Evolutionary conservation across 169 alveolate genomes (phyloP).

Genomic region (Eimeria mitis): DNA sequence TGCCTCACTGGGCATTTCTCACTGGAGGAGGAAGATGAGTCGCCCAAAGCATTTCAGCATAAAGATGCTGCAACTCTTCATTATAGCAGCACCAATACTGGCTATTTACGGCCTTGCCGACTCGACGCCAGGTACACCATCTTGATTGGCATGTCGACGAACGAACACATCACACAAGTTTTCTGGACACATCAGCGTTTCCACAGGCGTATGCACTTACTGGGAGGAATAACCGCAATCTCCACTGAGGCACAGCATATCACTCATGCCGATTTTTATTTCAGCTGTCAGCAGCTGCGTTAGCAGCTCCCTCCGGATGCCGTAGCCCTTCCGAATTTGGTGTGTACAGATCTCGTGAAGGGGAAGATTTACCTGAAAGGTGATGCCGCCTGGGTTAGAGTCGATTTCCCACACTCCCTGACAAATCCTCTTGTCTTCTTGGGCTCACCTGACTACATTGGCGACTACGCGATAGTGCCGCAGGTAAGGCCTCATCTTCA

Average conservation of each 20-base stretch:
- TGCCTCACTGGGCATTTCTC: background rate
- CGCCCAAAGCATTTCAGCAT: background rate
- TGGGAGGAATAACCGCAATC: background rate
- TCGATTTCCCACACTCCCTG: conserved; percentile 29
- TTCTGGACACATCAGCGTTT: background rate
- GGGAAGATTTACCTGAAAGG: conserved; percentile 53
- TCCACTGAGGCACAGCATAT: background rate
- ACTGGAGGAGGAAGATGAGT: conserved; percentile 1
- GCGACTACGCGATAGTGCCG: conserved; percentile 38
- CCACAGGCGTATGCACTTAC: background rate
- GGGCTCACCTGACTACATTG: conserved; percentile 62
- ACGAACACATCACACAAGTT: background rate
- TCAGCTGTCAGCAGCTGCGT: background rate
- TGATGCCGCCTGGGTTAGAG: conserved; percentile 58
- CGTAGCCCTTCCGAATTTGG: background rate
- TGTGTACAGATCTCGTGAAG: conserved; percentile 50
- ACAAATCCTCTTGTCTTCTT: conserved; percentile 29
- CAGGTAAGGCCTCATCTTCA: conserved; percentile 26
- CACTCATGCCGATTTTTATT: background rate
- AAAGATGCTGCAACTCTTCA: background rate
- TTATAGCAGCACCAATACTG: background rate
- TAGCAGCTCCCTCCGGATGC: background rate
- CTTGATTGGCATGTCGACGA: background rate
- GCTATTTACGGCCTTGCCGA: conserved; percentile 33
- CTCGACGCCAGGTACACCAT: conserved; percentile 30